Evolutionary conservation across 345 rosid species (phyloP).

Genomic region (Mallotus nudiflorus): DNA sequence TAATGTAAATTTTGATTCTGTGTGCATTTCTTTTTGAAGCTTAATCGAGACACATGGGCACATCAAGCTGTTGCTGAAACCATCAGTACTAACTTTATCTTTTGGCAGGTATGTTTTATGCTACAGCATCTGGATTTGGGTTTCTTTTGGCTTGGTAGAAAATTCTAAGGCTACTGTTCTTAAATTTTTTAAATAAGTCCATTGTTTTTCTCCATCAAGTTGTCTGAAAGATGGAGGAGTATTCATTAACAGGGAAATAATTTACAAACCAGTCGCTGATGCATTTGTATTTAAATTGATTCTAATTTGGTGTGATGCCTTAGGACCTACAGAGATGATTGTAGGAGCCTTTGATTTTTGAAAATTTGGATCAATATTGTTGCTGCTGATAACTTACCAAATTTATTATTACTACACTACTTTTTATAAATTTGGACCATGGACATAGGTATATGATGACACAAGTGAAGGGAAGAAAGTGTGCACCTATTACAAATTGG

Average conservation of each 20-base stretch:
- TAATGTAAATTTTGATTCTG: slow-evolving; percentile 6
- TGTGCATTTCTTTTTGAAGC: slow-evolving; percentile 52
- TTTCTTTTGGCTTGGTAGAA: neutral
- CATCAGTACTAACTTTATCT: slow-evolving; percentile 79
- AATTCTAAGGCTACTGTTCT: too few relatives aligned
- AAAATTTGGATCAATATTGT: slow-evolving; percentile 7
- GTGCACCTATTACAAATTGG: slow-evolving; percentile 83
- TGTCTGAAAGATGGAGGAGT: neutral
- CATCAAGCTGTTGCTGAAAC: slow-evolving; percentile 94
- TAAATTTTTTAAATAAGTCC: too few relatives aligned
- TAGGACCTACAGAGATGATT: neutral
- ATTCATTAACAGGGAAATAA: neutral
- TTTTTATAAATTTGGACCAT: slow-evolving; percentile 5
- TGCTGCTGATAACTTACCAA: neutral
- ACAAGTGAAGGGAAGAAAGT: slow-evolving; percentile 91
- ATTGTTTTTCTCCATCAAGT: neutral
- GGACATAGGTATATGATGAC: slow-evolving; percentile 74
- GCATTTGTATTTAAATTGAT: neutral
- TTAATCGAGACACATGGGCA: slow-evolving; percentile 99
- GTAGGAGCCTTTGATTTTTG: neutral
- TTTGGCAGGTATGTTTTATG: slow-evolving; percentile 79
- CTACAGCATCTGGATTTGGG: neutral
- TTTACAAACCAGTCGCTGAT: neutral
- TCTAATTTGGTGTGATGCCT: neutral
- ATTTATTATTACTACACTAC: neutral